Evolutionary conservation across 140 eudicot species (phyloP), one percentile per base, ranked within the genome.

Genomic region (Erigeron philadelphicus): DNA sequence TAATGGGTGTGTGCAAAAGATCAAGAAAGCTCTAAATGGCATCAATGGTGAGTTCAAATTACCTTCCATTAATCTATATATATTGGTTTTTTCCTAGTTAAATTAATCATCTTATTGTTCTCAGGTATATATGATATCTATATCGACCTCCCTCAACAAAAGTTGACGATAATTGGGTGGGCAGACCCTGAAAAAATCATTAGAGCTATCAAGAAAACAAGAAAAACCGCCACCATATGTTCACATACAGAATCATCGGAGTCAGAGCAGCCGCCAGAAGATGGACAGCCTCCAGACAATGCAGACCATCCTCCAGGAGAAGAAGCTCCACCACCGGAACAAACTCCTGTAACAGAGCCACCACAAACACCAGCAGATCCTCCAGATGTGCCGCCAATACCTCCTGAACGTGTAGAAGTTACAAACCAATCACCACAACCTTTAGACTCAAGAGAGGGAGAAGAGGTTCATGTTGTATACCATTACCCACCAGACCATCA

Each of bases 1-100:
- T 50, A 91, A 91, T 60, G 97, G 97, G 11, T 91, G 97, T 45
- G 95, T 91, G 42, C 96, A 91, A 78, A 91, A 91, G 85, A 82
- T 91, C 79, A 91, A 91, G 85, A 91, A 84, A 69, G 96, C 96
- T 9, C 71, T 92, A 12, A 84, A 82, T 16, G 85, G 95, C 67
- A 84, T 91, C 78, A 70, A 85, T 53, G 97, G 96, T 86, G 38
- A 76, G 96, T 54, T 71, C 13, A 5, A 64, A 76, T 81, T 11
- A 58, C 23, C 42, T 68, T 53, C 25, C n/a, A 7, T 45, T 1
- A 23, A 53, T 45, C 15, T 38, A 23, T 35, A 8, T 16, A 6
- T 48, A 10, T 41, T 59, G 18, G 42, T 21, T 53, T 1, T 42
- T 48, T 65, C 48, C 50, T 42, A n/a, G n/a, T n/a, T n/a, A n/a